Conservation (phyloP, 208 protist genomes). For the Naegleria fowleri region DNA sequence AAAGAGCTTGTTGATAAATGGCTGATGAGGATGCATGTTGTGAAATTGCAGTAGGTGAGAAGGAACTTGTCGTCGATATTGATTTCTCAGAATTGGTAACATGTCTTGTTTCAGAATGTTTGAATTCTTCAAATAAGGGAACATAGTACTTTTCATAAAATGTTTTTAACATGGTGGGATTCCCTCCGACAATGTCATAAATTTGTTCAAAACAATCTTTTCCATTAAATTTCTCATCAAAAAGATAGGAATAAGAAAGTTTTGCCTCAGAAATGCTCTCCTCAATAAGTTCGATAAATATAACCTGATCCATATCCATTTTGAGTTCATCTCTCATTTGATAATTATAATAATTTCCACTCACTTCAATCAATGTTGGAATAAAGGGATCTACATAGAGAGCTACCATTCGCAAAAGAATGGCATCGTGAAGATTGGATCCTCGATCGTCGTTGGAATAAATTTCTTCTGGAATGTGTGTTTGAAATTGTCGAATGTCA, state of each 20-base stretch:
- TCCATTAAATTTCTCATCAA: neutral
- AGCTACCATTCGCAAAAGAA: neutral
- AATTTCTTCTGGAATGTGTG: neutral
- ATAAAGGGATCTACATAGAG: neutral
- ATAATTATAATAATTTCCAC: conserved; percentile 1
- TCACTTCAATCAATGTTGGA: conserved; percentile 3
- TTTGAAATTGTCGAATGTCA: neutral
- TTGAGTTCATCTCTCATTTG: neutral
- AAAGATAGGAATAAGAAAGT: neutral
- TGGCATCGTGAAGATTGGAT: neutral
- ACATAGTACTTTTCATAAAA: neutral
- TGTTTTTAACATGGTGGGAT: neutral
- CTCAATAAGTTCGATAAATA: neutral
- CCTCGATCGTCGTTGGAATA: neutral
- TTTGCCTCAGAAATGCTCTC: neutral
- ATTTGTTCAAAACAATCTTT: neutral
- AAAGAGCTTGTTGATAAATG: neutral
- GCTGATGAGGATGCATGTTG: no score
- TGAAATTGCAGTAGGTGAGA: no score
- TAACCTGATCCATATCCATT: neutral
- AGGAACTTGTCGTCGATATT: no score
- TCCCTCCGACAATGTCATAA: neutral
- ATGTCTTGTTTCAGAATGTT: neutral
- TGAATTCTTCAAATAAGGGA: neutral
- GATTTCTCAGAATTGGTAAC: neutral